These are phyloP conservation scores for Pseudozyma tsukubaensis DNA, from an alignment of 1,284 basidiomycete genomes.

Conservation along the genomic window DNA sequence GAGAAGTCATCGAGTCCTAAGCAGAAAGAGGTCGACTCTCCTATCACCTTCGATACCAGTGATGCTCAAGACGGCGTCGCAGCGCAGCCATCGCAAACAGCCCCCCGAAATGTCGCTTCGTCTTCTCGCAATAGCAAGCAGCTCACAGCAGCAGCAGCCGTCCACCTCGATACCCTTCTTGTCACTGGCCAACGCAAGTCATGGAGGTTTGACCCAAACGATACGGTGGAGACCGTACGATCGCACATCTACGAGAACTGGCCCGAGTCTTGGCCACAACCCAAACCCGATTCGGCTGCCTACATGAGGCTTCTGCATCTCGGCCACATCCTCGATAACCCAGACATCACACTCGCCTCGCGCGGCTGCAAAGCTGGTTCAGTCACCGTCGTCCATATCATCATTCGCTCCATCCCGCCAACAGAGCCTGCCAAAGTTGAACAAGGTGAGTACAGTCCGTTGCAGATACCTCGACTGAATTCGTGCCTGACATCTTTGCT, in stretches of 20 bases:
- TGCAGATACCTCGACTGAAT: background rate
- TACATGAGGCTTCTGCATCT: constrained; percentile 39
- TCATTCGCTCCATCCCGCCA: constrained; percentile 29
- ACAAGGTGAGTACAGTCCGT: constrained; percentile 5
- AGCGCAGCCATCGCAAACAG: background rate
- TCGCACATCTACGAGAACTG: constrained; percentile 33
- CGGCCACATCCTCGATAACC: constrained; percentile 42
- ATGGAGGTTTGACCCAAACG: constrained; percentile 32
- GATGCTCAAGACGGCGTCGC: constrained; percentile 7
- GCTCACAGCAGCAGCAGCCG: constrained; percentile 13
- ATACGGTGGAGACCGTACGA: constrained; percentile 21
- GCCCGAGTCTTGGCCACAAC: constrained; percentile 41
- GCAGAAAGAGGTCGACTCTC: constrained; percentile 8
- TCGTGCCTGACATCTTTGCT: background rate
- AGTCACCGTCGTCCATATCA: constrained; percentile 40
- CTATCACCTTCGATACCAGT: constrained; percentile 9
- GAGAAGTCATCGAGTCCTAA: constrained; percentile 14
- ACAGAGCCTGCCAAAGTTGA: constrained; percentile 33
- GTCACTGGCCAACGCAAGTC: constrained; percentile 32
- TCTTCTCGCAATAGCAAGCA: constrained; percentile 3
- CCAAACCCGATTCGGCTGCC: constrained; percentile 30
- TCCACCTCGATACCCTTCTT: constrained; percentile 41
- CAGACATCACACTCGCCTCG: constrained; percentile 29
- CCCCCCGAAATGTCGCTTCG: background rate
- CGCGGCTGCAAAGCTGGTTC: constrained; percentile 34